phyloP scores from a whole-genome alignment of 176 grass and related monocot genomes.

The Triticum urartu region DNA sequence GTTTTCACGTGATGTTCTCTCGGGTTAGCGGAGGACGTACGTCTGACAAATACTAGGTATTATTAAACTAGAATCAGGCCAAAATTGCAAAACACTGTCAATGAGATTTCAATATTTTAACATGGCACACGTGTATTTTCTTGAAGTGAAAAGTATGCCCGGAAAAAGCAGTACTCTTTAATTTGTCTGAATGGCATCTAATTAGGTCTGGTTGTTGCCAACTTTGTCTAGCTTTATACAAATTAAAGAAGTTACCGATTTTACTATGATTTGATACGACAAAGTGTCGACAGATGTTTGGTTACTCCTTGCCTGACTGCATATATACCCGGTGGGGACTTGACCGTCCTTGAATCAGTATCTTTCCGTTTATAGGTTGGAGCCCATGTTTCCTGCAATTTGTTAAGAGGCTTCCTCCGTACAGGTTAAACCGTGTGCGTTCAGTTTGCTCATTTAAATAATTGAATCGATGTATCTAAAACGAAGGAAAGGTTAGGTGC shows the following conservation, averaged over 20 bases:
- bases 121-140: background rate
- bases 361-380: slow-evolving; percentile 28
- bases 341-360: background rate
- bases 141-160: background rate
- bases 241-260: slow-evolving; percentile 6
- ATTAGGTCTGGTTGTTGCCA: slow-evolving; percentile 25
- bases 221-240: slow-evolving; percentile 34
- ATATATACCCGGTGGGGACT: background rate
- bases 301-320: slow-evolving; percentile 5
- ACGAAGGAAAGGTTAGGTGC: background rate
- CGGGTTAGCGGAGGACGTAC: background rate
- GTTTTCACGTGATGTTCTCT: too few species aligned
- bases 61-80: background rate
- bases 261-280: slow-evolving; percentile 25
- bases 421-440: background rate
- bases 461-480: background rate
- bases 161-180: background rate
- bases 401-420: background rate
- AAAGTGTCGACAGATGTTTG: slow-evolving; percentile 17
- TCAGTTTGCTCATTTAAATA: background rate
- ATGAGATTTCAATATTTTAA: background rate
- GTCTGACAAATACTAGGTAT: background rate
- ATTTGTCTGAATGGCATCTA: slow-evolving; percentile 34
- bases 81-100: background rate
- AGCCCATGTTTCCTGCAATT: background rate